Evolutionary conservation across 306 rosid species (phyloP).

Genomic region (Spatholobus suberectus): DNA sequence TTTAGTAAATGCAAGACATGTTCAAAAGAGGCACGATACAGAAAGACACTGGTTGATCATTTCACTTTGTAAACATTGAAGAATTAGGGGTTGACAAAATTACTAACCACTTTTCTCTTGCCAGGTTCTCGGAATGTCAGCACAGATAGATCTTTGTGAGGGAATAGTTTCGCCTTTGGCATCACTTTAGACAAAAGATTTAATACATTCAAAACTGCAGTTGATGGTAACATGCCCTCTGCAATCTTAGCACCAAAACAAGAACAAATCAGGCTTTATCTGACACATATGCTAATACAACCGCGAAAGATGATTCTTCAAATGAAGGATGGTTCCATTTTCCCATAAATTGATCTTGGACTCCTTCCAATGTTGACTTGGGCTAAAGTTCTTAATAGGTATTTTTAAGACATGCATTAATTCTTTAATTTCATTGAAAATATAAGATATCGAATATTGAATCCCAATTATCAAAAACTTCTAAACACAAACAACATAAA

Average conservation of each 20-base stretch:
- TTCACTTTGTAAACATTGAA: background rate
- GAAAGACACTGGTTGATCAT: background rate
- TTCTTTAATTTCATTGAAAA: conserved; percentile 19
- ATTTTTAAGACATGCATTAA: conserved; percentile 8
- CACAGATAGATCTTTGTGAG: conserved; percentile 64
- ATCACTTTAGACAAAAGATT: conserved; percentile 63
- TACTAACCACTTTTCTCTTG: conserved; percentile 85
- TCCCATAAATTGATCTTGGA: background rate
- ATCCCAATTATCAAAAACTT: background rate
- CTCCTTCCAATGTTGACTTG: background rate
- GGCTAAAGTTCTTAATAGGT: background rate
- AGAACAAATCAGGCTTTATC: conserved; percentile 42
- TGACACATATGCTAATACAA: conserved; percentile 16
- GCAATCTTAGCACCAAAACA: conserved; percentile 68
- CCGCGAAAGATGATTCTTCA: background rate
- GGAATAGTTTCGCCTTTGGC: conserved; percentile 85
- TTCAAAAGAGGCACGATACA: background rate
- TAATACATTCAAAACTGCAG: conserved; percentile 59
- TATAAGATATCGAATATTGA: background rate
- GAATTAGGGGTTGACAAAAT: conserved; percentile 17
- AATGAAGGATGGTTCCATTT: background rate
- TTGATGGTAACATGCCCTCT: conserved; percentile 75
- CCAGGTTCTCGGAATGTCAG: conserved; percentile 69
- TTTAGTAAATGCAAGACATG: background rate
- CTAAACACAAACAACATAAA: background rate